Percentiles rank a stretch among this genome's conserved stretches.
These are phyloP conservation scores for Hypholoma fasciculare DNA, from an alignment of 768 basidiomycete species.

Conservation along the genomic window DNA sequence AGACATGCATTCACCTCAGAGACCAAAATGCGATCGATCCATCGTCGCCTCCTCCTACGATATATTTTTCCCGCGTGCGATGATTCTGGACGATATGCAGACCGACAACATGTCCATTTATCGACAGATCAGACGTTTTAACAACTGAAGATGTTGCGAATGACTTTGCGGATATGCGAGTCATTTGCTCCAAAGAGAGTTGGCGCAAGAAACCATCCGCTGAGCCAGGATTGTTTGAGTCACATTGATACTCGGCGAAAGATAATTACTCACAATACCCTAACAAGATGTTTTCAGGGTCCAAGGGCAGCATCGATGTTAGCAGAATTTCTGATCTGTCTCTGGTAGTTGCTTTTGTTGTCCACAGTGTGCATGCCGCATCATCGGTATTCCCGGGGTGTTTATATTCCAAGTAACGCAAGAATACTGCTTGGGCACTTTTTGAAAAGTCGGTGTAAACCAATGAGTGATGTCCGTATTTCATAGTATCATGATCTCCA, in stretches of 20 bases:
- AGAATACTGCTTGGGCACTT: conserved; percentile 10
- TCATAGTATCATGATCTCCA: conserved; percentile 23
- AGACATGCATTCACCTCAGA: conserved; percentile 41
- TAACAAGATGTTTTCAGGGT: conserved; percentile 55
- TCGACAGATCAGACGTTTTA: conserved; percentile 42
- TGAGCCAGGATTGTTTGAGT: conserved; percentile 18
- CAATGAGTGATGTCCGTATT: conserved; percentile 15
- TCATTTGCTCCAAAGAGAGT: conserved; percentile 43
- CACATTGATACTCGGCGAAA: conserved; percentile 7
- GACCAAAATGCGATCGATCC: conserved; percentile 80
- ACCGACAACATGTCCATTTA: conserved; percentile 48
- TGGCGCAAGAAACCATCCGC: conserved; percentile 55
- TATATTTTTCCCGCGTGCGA: conserved; percentile 57
- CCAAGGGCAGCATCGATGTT: conserved; percentile 51
- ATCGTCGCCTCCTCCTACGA: conserved; percentile 78
- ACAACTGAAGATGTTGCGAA: conserved; percentile 23
- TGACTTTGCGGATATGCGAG: conserved; percentile 20
- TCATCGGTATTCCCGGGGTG: background rate
- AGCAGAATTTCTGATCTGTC: conserved; percentile 16
- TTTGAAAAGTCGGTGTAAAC: conserved; percentile 10
- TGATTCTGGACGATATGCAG: conserved; percentile 59
- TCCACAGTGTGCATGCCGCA: conserved; percentile 26
- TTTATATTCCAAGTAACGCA: conserved; percentile 5
- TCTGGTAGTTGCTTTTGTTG: conserved; percentile 5
- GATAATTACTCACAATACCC: conserved; percentile 57